Percentiles rank a stretch among this genome's conserved stretches.
phyloP scores from a whole-genome alignment of 805 yeast genomes.

The Sugiyamaella floridensis region DNA sequence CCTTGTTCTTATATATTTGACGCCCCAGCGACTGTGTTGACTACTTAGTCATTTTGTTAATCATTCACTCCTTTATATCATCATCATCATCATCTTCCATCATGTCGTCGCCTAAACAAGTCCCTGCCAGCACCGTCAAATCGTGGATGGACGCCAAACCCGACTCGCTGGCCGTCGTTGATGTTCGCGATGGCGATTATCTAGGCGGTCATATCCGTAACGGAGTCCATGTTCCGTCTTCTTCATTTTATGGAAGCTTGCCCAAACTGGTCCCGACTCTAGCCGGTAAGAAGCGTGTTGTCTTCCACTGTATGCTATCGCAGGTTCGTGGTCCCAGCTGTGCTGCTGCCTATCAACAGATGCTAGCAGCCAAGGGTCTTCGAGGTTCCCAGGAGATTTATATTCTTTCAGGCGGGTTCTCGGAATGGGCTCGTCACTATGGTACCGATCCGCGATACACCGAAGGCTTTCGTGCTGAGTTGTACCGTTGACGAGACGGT shows the following conservation, averaged over 20 bases:
- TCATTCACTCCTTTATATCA: neutral
- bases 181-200: slow-evolving; percentile 79
- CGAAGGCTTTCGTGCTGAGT: slow-evolving; percentile 17
- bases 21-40: neutral
- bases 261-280: slow-evolving; percentile 36
- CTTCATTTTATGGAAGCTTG: slow-evolving; percentile 35
- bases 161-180: slow-evolving; percentile 48
- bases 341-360: slow-evolving; percentile 54
- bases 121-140: slow-evolving; percentile 23
- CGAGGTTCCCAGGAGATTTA: slow-evolving; percentile 42
- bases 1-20: too few relatives aligned
- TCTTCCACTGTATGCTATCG: slow-evolving; percentile 86
- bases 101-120: slow-evolving; percentile 12
- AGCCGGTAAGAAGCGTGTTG: slow-evolving; percentile 42
- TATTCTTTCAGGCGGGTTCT: slow-evolving; percentile 80
- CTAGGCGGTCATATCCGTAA: slow-evolving; percentile 66
- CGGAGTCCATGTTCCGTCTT: slow-evolving; percentile 51
- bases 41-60: neutral
- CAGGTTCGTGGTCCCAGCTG: slow-evolving; percentile 91
- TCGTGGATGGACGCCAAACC: slow-evolving; percentile 22
- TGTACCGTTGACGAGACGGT: slow-evolving; percentile 6
- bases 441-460: slow-evolving; percentile 39
- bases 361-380: slow-evolving; percentile 28
- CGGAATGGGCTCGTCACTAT: slow-evolving; percentile 69
- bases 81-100: neutral